A percentile compares a stretch with the other conserved stretches of the same genome.
phyloP scores from a whole-genome alignment of 1,284 basidiomycete genomes.

The Leucoagaricus sp. region DNA sequence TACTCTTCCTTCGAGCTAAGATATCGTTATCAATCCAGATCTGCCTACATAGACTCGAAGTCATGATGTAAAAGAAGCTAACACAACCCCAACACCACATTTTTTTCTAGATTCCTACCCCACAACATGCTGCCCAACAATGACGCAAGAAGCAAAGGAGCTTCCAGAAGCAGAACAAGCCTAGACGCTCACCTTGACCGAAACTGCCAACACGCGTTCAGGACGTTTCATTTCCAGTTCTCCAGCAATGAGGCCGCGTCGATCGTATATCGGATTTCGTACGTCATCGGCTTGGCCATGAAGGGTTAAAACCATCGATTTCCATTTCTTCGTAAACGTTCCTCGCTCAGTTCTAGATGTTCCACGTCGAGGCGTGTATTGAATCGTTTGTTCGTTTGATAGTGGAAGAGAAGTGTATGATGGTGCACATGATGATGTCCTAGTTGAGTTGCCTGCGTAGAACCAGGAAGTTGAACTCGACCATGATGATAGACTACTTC shows the following conservation, averaged over 20 bases:
- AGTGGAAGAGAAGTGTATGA: constrained; percentile 28
- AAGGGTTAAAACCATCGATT: constrained; percentile 34
- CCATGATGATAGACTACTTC: not conserved
- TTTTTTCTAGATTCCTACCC: no score
- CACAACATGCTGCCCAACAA: no score
- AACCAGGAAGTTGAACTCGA: not conserved
- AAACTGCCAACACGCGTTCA: constrained; percentile 29
- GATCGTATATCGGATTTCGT: constrained; percentile 33
- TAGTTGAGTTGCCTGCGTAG: not conserved
- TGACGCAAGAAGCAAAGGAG: no score
- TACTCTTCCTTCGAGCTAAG: constrained; percentile 39
- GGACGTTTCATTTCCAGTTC: constrained; percentile 32
- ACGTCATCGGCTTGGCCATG: constrained; percentile 31
- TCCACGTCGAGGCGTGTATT: constrained; percentile 32
- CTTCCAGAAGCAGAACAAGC: not conserved
- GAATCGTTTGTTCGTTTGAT: constrained; percentile 33
- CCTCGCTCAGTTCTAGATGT: constrained; percentile 20
- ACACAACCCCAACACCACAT: no score
- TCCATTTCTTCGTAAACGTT: constrained; percentile 29
- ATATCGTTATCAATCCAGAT: no score
- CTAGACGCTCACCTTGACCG: constrained; percentile 32
- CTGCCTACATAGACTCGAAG: no score
- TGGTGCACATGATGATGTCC: constrained; percentile 19
- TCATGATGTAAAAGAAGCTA: no score
- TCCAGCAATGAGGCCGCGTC: constrained; percentile 30